Evolutionary conservation across 2,329 filamentous ascomycete genomes (phyloP), one percentile per base, ranked within the genome.

Genomic region (Dryadomyces quercivorus): DNA sequence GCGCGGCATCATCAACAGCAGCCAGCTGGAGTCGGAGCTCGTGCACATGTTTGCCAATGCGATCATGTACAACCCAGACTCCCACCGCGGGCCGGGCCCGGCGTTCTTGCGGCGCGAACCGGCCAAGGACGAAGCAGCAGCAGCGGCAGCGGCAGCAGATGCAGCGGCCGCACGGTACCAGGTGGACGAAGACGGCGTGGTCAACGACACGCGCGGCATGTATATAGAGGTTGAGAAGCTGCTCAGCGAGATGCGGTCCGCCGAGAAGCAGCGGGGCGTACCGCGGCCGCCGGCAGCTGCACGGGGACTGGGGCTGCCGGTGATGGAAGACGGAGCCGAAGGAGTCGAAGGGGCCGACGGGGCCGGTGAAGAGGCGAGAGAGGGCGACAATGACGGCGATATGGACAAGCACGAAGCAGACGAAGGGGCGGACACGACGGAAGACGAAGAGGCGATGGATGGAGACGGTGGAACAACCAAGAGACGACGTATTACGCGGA

Each of bases 31-130:
- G 69, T 88, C 90, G 60, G 92, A 97, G 67, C 74, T 97, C 12
- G 88, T 94, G 62, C 87, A 94, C 62, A 96, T 97, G 88, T 95
- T 97, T 67, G 89, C 90, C 61, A 97, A 97, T 64, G 92, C 93
- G 18, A 86, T 96, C 69, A 97, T 98, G 93, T 98, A 95, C 74
- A 97, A 97, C 62, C 84, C 87, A 0, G 88, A 95, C 58, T 83
- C 85, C 0, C 75, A 86, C 60, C 80, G 84, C 26, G 85, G 86
- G 0, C 81, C 85, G 10, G 85, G 85, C 0, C 73, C 76, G 2
- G 72, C 75, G 0, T 86, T 90, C 59, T 67, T 79, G 62, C 70
- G 71, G 55, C 63, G 70, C 44, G 63, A 70, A 45, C 64, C 65
- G 21, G 67, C 63, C 46, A 67, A 67, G 10, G 72, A 71, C 18